Conservation (phyloP, 805 yeast species). For the Dipodascopsis tothii region DNA sequence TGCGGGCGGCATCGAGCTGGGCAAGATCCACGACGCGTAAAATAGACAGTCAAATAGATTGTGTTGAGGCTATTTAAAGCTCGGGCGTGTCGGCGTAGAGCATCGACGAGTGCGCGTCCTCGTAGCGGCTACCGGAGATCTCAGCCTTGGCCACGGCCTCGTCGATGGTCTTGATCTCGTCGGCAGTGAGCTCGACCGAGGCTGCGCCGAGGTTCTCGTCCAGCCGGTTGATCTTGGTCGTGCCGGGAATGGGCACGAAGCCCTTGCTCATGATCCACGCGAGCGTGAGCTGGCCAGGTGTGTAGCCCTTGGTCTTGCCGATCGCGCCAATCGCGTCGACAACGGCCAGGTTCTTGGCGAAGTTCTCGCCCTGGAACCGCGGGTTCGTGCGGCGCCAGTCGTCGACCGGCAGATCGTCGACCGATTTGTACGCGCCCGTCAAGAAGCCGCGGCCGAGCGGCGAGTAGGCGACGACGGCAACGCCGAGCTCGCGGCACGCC, state of each 20-base stretch:
- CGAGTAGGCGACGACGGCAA: constrained; percentile 72
- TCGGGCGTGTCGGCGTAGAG: constrained; percentile 6
- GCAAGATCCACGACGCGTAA: too few species aligned
- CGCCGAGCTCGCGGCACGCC: constrained; percentile 47
- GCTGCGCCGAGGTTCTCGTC: constrained; percentile 45
- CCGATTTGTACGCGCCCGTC: constrained; percentile 50
- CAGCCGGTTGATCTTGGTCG: constrained; percentile 52
- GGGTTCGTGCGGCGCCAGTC: constrained; percentile 50
- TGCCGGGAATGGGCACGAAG: constrained; percentile 74
- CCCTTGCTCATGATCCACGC: constrained; percentile 52
- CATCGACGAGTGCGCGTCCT: not conserved
- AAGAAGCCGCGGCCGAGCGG: constrained; percentile 76
- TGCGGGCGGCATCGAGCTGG: too few species aligned
- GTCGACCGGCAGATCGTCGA: constrained; percentile 42
- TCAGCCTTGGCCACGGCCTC: constrained; percentile 14
- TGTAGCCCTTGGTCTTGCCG: constrained; percentile 41
- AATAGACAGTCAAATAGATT: too few species aligned
- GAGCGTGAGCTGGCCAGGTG: constrained; percentile 62
- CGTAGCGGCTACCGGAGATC: constrained; percentile 15
- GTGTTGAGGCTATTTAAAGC: too few species aligned
- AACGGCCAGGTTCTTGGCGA: constrained; percentile 45
- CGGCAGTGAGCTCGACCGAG: constrained; percentile 9
- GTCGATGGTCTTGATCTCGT: constrained; percentile 13
- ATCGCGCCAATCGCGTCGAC: constrained; percentile 44
- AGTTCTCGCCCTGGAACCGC: constrained; percentile 54